Evolutionary conservation across 345 rosid genomes (phyloP).

Genomic region (Psidium guajava): DNA sequence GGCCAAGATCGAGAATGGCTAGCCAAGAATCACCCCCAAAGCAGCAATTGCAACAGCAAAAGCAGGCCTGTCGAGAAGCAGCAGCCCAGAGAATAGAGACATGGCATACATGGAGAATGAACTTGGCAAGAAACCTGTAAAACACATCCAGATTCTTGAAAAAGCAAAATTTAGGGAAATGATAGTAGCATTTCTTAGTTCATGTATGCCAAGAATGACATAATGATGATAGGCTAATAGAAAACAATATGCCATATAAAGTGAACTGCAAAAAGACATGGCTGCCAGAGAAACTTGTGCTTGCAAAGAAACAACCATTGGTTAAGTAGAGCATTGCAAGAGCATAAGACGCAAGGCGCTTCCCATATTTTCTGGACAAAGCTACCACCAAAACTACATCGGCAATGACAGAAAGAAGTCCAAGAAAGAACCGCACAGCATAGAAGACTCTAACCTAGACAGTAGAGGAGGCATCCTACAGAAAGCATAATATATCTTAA

Average conservation of each 20-base stretch:
- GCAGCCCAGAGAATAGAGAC: slow-evolving; percentile 84
- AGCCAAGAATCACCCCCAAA: slow-evolving; percentile 85
- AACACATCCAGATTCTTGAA: not conserved
- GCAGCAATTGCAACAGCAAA: slow-evolving; percentile 71
- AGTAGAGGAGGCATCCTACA: not conserved
- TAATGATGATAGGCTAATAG: not conserved
- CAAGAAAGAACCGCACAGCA: slow-evolving; percentile 91
- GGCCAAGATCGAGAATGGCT: slow-evolving; percentile 96
- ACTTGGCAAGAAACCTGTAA: slow-evolving; percentile 89
- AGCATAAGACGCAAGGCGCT: slow-evolving; percentile 80
- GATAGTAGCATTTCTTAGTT: not conserved
- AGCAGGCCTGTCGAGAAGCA: slow-evolving; percentile 71
- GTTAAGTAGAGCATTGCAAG: slow-evolving; percentile 95
- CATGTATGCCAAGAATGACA: not conserved
- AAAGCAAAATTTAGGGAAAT: not conserved
- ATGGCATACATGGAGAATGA: slow-evolving; percentile 97
- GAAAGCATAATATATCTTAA: not conserved
- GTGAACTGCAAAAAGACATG: not conserved
- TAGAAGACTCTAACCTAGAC: slow-evolving; percentile 79
- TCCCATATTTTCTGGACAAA: slow-evolving; percentile 84
- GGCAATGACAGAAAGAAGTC: slow-evolving; percentile 60
- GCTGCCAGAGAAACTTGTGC: too few species aligned
- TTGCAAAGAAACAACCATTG: slow-evolving; percentile 97
- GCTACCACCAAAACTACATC: slow-evolving; percentile 86
- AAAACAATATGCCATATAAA: not conserved